Conservation (phyloP, 768 basidiomycete genomes). For the Termitomyces sp. region DNA sequence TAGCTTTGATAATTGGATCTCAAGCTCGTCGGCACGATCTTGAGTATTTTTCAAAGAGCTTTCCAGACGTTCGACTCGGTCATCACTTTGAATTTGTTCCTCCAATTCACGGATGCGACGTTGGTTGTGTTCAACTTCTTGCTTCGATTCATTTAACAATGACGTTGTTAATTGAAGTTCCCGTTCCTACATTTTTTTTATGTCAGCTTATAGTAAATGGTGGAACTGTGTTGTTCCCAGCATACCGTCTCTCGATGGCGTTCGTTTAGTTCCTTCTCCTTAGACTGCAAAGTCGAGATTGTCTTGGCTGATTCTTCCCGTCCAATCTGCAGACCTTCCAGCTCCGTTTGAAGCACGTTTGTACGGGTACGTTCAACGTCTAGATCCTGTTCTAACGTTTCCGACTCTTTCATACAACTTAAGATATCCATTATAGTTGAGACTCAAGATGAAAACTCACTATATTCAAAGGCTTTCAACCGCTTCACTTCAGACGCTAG, state of each 20-base stretch:
- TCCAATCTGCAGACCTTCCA: slow-evolving; percentile 37
- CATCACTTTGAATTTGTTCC: slow-evolving; percentile 80
- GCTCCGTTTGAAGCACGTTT: slow-evolving; percentile 31
- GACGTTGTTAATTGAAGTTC: slow-evolving; percentile 63
- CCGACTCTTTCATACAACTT: slow-evolving; percentile 30
- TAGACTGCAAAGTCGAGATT: slow-evolving; percentile 36
- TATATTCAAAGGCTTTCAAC: slow-evolving; percentile 50
- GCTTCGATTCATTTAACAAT: slow-evolving; percentile 44
- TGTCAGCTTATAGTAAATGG: neutral
- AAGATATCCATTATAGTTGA: neutral
- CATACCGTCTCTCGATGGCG: slow-evolving; percentile 48
- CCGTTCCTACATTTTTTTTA: slow-evolving; percentile 54
- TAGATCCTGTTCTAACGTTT: slow-evolving; percentile 34
- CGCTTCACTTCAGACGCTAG: slow-evolving; percentile 53
- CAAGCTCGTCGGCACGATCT: slow-evolving; percentile 77
- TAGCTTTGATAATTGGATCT: slow-evolving; percentile 73
- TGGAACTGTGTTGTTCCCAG: neutral
- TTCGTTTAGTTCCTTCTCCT: slow-evolving; percentile 51
- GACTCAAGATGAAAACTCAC: slow-evolving; percentile 31
- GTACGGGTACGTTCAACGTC: slow-evolving; percentile 36
- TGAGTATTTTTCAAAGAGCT: slow-evolving; percentile 70
- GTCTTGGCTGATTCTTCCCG: slow-evolving; percentile 27
- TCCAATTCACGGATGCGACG: slow-evolving; percentile 65
- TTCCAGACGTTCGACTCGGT: slow-evolving; percentile 72
- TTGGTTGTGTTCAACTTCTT: slow-evolving; percentile 47